Conservation (phyloP, 2,329 filamentous ascomycete genomes). For the Zasmidium citrigriseum region DNA sequence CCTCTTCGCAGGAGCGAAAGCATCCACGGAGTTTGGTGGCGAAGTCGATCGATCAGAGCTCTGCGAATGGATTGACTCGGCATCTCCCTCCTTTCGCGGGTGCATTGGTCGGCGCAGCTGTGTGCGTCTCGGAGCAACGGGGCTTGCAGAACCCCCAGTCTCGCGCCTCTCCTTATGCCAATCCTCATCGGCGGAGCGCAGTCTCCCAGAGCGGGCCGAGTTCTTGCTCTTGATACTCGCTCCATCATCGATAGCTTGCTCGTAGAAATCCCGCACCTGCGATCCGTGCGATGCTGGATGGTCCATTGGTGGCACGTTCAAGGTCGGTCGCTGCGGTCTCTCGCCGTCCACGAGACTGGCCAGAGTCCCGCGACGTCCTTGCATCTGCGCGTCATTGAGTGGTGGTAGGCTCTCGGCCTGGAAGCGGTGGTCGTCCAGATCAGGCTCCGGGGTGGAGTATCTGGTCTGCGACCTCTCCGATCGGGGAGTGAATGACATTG, state of each 20-base stretch:
- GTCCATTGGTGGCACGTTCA: slow-evolving; percentile 45
- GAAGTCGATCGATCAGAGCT: slow-evolving; percentile 64
- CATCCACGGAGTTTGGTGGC: slow-evolving; percentile 95
- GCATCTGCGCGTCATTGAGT: slow-evolving; percentile 41
- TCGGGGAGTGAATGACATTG: slow-evolving; percentile 57
- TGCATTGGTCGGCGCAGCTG: slow-evolving; percentile 44
- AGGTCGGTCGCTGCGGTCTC: slow-evolving; percentile 47
- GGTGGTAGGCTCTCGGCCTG: slow-evolving; percentile 64
- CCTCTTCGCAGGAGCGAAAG: slow-evolving; percentile 87
- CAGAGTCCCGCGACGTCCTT: slow-evolving; percentile 66
- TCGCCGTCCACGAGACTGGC: slow-evolving; percentile 61
- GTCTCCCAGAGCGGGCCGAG: slow-evolving; percentile 50
- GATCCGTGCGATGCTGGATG: slow-evolving; percentile 42
- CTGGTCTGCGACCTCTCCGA: slow-evolving; percentile 68
- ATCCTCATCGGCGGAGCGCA: slow-evolving; percentile 34
- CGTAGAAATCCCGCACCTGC: slow-evolving; percentile 71
- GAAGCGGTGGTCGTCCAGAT: slow-evolving; percentile 84
- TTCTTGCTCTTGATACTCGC: slow-evolving; percentile 53
- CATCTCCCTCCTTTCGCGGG: slow-evolving; percentile 22
- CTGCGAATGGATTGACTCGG: slow-evolving; percentile 18
- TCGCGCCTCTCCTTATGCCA: slow-evolving; percentile 33
- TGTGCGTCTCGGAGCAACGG: slow-evolving; percentile 42
- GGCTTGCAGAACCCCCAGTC: slow-evolving; percentile 27
- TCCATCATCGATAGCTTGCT: slow-evolving; percentile 86
- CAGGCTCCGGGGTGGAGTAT: slow-evolving; percentile 73